phyloP scores from a whole-genome alignment of 2,329 filamentous ascomycete genomes.

The Trichoderma aggressivum region DNA sequence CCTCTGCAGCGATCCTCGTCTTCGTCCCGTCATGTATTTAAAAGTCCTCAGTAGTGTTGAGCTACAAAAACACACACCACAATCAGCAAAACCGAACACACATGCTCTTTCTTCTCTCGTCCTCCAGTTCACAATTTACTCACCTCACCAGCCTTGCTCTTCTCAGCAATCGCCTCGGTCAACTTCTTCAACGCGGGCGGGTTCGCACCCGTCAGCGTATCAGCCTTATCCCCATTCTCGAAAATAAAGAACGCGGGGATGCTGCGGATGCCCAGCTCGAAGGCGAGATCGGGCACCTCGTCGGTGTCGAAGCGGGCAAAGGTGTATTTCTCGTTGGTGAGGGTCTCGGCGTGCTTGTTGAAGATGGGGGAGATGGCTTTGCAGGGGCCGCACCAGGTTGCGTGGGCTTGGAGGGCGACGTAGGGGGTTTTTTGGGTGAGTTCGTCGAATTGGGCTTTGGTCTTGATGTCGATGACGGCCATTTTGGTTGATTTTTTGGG shows the following conservation, averaged over 20 bases:
- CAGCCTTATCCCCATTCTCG: constrained; percentile 48
- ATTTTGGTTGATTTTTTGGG: constrained; percentile 16
- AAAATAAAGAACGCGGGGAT: constrained; percentile 62
- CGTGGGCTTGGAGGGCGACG: constrained; percentile 57
- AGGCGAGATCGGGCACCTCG: constrained; percentile 47
- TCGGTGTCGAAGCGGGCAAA: constrained; percentile 62
- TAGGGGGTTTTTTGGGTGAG: constrained; percentile 48
- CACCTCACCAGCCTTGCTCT: constrained; percentile 22
- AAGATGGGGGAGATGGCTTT: constrained; percentile 56
- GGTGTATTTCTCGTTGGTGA: constrained; percentile 40
- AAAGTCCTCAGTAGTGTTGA: not conserved
- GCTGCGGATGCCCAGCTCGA: constrained; percentile 48
- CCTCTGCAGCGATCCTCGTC: not conserved
- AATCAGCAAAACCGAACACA: not conserved
- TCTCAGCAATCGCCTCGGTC: constrained; percentile 26
- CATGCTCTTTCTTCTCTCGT: not conserved
- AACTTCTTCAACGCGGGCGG: constrained; percentile 33
- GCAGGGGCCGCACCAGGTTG: constrained; percentile 60
- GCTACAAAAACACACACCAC: not conserved
- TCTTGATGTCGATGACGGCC: constrained; percentile 37
- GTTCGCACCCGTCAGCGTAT: constrained; percentile 42
- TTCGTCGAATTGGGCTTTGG: constrained; percentile 45
- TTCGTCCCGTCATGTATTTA: not conserved
- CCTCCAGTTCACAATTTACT: not conserved
- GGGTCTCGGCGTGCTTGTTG: constrained; percentile 42